These are phyloP conservation scores for Phytopythium ostracodes DNA, from an alignment of 352 stramenopile species.

Conservation along the genomic window DNA sequence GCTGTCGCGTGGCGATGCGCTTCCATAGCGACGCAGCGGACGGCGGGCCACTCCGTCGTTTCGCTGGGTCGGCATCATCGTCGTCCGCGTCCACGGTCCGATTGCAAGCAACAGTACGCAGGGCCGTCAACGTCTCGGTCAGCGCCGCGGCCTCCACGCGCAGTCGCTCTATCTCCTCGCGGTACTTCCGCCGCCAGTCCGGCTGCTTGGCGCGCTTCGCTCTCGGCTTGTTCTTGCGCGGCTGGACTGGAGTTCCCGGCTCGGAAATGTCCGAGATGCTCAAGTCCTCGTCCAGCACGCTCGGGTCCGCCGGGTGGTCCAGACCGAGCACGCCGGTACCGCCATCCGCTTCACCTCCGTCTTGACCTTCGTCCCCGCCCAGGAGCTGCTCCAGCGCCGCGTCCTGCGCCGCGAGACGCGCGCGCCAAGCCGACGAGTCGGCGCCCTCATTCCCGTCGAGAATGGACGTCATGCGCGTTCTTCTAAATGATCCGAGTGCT, in stretches of 20 bases:
- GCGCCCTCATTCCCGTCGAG: background rate
- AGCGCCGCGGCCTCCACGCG: background rate
- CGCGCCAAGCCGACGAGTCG: background rate
- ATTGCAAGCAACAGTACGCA: background rate
- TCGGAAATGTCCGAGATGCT: background rate
- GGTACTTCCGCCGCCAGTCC: conserved; percentile 8
- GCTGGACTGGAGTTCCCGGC: background rate
- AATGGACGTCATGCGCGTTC: no score
- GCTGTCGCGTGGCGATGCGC: background rate
- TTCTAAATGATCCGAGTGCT: no score
- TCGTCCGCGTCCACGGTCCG: background rate
- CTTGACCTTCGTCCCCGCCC: background rate
- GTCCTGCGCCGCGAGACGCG: background rate
- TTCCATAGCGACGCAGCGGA: conserved; percentile 5
- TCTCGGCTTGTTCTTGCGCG: background rate
- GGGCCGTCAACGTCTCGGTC: background rate
- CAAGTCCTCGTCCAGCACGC: background rate
- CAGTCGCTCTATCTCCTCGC: conserved; percentile 6
- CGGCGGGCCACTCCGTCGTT: background rate
- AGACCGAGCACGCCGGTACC: background rate
- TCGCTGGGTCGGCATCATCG: background rate
- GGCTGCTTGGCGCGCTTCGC: conserved; percentile 1
- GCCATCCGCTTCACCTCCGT: background rate
- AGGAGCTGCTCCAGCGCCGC: background rate
- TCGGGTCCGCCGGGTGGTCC: background rate